Evolutionary conservation across 441 rosid species (phyloP), one percentile per base, ranked within the genome.

Genomic region (Jatropha multifida): DNA sequence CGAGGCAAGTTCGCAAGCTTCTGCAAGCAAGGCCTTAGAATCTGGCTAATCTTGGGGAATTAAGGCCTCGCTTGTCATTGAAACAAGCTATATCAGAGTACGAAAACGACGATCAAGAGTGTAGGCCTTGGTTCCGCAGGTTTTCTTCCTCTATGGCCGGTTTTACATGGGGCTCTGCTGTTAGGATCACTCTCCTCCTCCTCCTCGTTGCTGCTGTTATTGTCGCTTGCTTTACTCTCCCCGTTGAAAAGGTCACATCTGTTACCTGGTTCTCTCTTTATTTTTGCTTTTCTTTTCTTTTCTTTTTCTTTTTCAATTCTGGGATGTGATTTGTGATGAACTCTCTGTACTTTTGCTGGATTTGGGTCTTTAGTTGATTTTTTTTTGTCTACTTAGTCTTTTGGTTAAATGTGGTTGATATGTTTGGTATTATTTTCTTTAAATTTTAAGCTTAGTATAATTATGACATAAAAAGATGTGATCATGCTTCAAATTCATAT

Each of bases 161-260:
- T 73, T 79, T 90, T 38, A 75, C 96, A 51, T 92, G 94, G 97
- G 87, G 84, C 71, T 88, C 97, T 72, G 92, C 90, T 79, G 81
- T 92, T 65, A 82, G 97, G 77, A 77, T 94, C 79, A 77, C 88
- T 42, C 85, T 96, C 70, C 88, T 96, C 61, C 75, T 90, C 42
- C 74, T 88, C 49, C 95, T 96, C 73, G 9, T 90, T n/a, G 89
- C 90, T 74, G 92, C 94, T 67, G 87, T 83, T 73, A 78, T 89
- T 83, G 78, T 85, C 74, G 99, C 98, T 79, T 92, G 89, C 70
- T 91, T 85, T 85, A 90, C 97, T 73, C 96, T 94, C 74, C 97
- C 97, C 65, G 90, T 96, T 7, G 97, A 96, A 74, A 85, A 96
- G 97, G 99, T 96, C 41, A 48, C 54, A 1, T 68, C 65, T 73